Base-by-base conservation (phyloP, 371 early-diverging fungal genomes). In the Mortierella sp. region DNA sequence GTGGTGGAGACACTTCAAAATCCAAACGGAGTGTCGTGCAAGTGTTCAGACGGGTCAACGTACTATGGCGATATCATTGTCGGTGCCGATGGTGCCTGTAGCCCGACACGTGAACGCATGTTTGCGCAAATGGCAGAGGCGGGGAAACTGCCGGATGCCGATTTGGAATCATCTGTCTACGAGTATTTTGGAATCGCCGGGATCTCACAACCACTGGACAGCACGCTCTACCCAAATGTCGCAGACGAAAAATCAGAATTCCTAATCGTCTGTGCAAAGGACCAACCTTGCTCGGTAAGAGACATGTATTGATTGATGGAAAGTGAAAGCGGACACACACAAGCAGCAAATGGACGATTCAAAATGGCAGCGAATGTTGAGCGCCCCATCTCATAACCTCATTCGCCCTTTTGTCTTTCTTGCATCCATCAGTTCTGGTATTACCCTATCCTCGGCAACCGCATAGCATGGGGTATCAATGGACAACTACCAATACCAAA, bases 31-130 rank as follows among this genome's bases (percentile, higher is more conserved):
- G 74, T 57, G 34, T 64, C 69, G 0, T 67, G 68, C 64, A 63
- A 67, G 38, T 74, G 74, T 19, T 63, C 74, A 9, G 74, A 74
- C 21, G 74, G 74, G 19, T 64, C 65, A 8, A 74, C 68, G 1
- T 74, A 74, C 54, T 74, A 74, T 24, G 74, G 74, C 6, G 74
- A 74, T 21, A 74, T 74, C 34, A 68, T 68, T 42, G 54, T 74
- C 21, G 74, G 74, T 2, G 74, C 74, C 13, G 74, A 74, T 28
- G 74, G 74, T 0, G 57, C 69, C 0, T 48, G 68, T 14, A 67
- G 68, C 55, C 56, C 42, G 52, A 68, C 68, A 4, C 64, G 74
- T 31, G 64, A 74, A 6, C 48, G 69, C 18, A 64, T 74, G 64
- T 74, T 45, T 18, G 34, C 39, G 18, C 64, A 67, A 19, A 38